These are phyloP conservation scores for Eucalyptus microcorys DNA, from an alignment of 345 rosid genomes.

Conservation along the genomic window DNA sequence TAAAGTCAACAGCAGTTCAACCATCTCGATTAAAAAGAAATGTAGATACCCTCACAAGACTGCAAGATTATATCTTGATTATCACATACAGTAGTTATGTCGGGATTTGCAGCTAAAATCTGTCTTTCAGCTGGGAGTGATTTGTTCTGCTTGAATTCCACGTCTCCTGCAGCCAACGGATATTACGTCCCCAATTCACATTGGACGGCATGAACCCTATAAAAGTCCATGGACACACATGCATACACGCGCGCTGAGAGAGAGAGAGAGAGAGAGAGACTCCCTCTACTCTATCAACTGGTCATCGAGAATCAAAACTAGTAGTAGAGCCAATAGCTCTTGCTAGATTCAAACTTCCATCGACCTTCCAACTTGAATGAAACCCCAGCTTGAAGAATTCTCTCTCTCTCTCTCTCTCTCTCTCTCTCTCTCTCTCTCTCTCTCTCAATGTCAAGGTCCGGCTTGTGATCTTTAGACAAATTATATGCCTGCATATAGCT, in stretches of 20 bases:
- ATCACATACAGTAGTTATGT: constrained; percentile 45
- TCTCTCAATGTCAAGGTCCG: constrained; percentile 86
- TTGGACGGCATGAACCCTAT: neutral
- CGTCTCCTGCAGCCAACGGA: constrained; percentile 42
- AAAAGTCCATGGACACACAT: neutral
- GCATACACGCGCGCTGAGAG: neutral
- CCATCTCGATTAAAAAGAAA: neutral
- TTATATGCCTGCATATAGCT: constrained; percentile 45
- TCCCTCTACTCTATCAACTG: neutral
- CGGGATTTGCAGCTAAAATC: constrained; percentile 81
- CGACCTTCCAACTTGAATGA: constrained; percentile 89
- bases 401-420: too few species aligned
- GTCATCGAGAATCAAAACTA: neutral
- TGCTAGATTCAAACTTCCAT: constrained; percentile 93
- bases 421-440: too few species aligned
- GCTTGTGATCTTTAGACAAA: constrained; percentile 96
- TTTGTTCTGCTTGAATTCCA: constrained; percentile 84
- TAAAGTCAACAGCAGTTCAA: neutral
- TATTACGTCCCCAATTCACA: neutral
- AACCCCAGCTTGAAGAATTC: constrained; percentile 91
- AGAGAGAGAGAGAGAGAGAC: neutral
- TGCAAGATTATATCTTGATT: neutral
- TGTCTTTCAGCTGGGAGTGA: constrained; percentile 65
- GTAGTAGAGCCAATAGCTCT: constrained; percentile 69
- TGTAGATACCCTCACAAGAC: neutral